phyloP scores from a whole-genome alignment of 345 rosid genomes.

The Dipteronia sinensis region DNA sequence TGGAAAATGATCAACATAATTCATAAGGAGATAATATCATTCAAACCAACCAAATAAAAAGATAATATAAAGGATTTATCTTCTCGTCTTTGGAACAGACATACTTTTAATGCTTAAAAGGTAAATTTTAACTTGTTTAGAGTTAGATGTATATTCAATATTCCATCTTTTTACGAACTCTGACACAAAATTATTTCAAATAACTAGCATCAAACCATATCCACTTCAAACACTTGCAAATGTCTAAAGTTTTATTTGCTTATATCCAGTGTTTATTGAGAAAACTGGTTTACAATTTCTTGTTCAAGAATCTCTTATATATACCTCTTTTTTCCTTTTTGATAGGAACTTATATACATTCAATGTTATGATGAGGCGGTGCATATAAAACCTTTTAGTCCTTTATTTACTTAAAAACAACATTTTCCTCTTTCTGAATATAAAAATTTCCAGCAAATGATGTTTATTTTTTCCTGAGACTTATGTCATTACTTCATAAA shows the following conservation, averaged over 20 bases:
- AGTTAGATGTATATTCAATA: not conserved
- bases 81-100: not conserved
- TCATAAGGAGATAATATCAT: not conserved
- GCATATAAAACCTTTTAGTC: not conserved
- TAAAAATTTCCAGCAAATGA: not conserved
- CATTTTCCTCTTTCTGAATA: not conserved
- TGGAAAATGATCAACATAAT: slow-evolving; percentile 30
- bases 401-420: not conserved
- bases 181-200: not conserved
- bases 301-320: not conserved
- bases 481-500: not conserved
- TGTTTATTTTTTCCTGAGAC: not conserved
- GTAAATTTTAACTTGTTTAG: not conserved
- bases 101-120: not conserved
- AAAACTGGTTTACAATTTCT: not conserved
- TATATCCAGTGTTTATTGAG: not conserved
- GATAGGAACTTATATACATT: not conserved
- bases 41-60: slow-evolving; percentile 10
- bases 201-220: not conserved
- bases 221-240: not conserved
- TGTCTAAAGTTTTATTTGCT: not conserved
- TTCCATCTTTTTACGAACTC: not conserved
- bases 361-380: not conserved
- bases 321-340: not conserved
- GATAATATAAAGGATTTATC: not conserved